Evolutionary conservation across 371 early-diverging fungal species (phyloP).

Genomic region (Mortierella sp.): DNA sequence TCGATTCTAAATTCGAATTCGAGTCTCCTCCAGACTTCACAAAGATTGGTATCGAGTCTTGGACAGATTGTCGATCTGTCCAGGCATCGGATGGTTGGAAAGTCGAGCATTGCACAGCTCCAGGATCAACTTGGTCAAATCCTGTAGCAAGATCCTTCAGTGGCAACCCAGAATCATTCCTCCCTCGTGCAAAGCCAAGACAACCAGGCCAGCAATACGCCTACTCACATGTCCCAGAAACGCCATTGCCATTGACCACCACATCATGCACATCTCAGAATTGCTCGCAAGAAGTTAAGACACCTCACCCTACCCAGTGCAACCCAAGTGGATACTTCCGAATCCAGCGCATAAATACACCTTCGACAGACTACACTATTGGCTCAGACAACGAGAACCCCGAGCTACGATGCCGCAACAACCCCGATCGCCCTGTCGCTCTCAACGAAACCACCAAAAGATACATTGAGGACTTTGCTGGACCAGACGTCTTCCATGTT

Average conservation of each 20-base stretch:
- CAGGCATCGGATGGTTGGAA: neutral
- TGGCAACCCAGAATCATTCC: neutral
- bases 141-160: neutral
- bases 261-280: no score
- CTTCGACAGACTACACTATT: neutral
- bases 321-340: neutral
- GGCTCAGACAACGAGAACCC: neutral
- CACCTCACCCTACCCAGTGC: neutral
- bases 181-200: neutral
- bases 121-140: neutral
- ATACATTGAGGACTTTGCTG: neutral
- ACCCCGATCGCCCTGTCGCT: neutral
- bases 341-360: neutral
- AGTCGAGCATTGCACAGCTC: neutral
- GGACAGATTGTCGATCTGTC: neutral
- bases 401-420: neutral
- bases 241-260: neutral
- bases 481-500: neutral
- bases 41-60: neutral
- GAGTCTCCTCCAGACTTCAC: neutral
- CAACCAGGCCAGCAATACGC: neutral
- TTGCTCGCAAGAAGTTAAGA: neutral
- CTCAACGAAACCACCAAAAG: neutral
- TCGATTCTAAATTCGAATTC: neutral
- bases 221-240: neutral